Evolutionary conservation across 1,139 yeast genomes (phyloP).

Genomic region (Protomyces macrosporus): DNA sequence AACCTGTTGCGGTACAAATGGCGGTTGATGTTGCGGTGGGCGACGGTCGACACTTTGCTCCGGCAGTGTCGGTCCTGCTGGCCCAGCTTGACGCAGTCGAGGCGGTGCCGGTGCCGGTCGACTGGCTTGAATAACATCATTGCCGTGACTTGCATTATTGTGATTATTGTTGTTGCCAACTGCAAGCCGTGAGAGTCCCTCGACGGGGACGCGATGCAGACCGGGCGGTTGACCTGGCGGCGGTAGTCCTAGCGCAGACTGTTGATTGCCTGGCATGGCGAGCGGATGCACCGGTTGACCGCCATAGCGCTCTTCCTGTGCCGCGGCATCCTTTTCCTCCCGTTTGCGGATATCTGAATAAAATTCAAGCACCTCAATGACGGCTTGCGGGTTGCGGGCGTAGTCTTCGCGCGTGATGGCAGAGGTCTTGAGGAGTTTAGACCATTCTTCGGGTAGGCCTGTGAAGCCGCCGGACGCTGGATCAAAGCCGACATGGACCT

Average conservation of each 20-base stretch:
- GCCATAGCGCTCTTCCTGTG: constrained; percentile 24
- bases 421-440: constrained; percentile 42
- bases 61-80: not conserved
- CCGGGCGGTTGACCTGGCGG: constrained; percentile 28
- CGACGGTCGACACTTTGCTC: not conserved
- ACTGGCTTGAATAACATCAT: constrained; percentile 19
- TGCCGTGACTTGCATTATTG: constrained; percentile 32
- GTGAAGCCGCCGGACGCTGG: constrained; percentile 46
- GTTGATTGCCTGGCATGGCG: constrained; percentile 6
- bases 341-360: constrained; percentile 44
- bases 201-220: constrained; percentile 32
- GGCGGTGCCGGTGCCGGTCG: constrained; percentile 26
- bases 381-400: constrained; percentile 47
- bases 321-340: constrained; percentile 38
- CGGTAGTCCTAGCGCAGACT: not conserved
- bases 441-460: constrained; percentile 47
- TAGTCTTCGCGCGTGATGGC: constrained; percentile 47
- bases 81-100: not conserved
- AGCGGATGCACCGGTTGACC: not conserved
- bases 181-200: constrained; percentile 9
- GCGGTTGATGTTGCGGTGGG: not conserved
- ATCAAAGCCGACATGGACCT: constrained; percentile 47
- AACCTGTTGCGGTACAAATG: not conserved
- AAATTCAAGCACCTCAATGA: constrained; percentile 85
- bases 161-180: constrained; percentile 11